phyloP scores from a whole-genome alignment of 2,329 filamentous ascomycete species.

The Neofusicoccum ribis region DNA sequence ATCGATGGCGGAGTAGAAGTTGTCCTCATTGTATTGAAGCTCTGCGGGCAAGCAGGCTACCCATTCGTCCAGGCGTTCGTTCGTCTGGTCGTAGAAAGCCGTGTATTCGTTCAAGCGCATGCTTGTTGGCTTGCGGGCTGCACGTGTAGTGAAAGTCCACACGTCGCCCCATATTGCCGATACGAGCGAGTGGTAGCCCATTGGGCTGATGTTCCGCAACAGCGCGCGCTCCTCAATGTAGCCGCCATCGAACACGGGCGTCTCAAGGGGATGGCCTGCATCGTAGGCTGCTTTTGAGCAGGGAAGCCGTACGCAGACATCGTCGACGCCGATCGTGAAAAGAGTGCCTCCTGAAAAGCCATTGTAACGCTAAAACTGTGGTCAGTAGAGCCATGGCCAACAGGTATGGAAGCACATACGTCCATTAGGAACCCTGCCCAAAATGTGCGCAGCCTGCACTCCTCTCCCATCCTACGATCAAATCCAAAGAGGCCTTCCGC shows the following conservation, averaged over 20 bases:
- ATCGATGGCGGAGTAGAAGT: constrained; percentile 57
- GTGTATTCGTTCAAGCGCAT: constrained; percentile 39
- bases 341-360: constrained; percentile 54
- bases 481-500: constrained; percentile 56
- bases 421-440: constrained; percentile 73
- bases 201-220: constrained; percentile 44
- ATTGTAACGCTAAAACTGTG: constrained; percentile 54
- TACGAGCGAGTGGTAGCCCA: constrained; percentile 64
- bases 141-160: constrained; percentile 59
- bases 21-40: constrained; percentile 56
- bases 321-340: constrained; percentile 61
- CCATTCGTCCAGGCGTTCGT: constrained; percentile 60
- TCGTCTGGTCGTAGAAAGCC: constrained; percentile 54
- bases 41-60: constrained; percentile 55
- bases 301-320: constrained; percentile 68
- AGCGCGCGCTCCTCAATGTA: constrained; percentile 41
- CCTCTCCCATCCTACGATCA: constrained; percentile 58
- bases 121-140: constrained; percentile 30
- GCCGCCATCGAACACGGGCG: constrained; percentile 62
- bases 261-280: constrained; percentile 55
- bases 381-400: constrained; percentile 5
- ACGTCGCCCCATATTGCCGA: constrained; percentile 67
- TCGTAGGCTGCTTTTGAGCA: constrained; percentile 64
- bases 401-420: constrained; percentile 41
- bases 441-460: constrained; percentile 69